Evolutionary conservation across 495 filamentous ascomycete species (phyloP).

Genomic region (Penicillium canariense): DNA sequence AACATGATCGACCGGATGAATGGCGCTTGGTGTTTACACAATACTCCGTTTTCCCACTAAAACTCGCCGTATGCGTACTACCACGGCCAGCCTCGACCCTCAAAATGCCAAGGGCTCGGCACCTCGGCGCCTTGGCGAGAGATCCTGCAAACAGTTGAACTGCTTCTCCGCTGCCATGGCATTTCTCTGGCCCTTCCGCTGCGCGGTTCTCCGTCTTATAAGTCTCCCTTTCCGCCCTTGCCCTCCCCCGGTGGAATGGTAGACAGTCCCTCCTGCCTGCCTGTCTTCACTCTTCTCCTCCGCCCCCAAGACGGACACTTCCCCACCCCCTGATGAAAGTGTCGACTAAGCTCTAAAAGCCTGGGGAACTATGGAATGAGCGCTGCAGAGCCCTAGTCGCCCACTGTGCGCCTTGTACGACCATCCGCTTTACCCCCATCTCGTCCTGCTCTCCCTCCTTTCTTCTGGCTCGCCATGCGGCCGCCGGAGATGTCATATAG

Average conservation of each 20-base stretch:
- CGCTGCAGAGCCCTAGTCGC: conserved; percentile 27
- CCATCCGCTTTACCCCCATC: conserved; percentile 19
- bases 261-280: conserved; percentile 13
- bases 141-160: conserved; percentile 27
- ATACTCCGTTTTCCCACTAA: too few relatives aligned
- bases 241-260: conserved; percentile 14
- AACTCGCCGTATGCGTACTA: not conserved
- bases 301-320: conserved; percentile 1
- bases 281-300: conserved; percentile 12
- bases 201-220: conserved; percentile 32
- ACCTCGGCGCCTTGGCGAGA: conserved; percentile 47
- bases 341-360: conserved; percentile 26
- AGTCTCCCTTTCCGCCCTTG: conserved; percentile 25
- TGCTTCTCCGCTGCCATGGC: conserved; percentile 33
- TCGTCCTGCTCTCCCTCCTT: conserved; percentile 7
- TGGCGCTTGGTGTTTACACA: too few relatives aligned
- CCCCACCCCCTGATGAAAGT: conserved; percentile 7
- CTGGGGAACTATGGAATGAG: conserved; percentile 40
- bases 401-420: conserved; percentile 42
- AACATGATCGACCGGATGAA: not conserved
- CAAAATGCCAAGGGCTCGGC: conserved; percentile 44
- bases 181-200: conserved; percentile 36
- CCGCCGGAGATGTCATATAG: conserved; percentile 44
- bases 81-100: conserved; percentile 9
- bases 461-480: conserved; percentile 31